Percentiles rank a stretch among this genome's conserved stretches.
phyloP scores from a whole-genome alignment of 2,329 filamentous ascomycete genomes.

The Cyclaneusma minus region DNA sequence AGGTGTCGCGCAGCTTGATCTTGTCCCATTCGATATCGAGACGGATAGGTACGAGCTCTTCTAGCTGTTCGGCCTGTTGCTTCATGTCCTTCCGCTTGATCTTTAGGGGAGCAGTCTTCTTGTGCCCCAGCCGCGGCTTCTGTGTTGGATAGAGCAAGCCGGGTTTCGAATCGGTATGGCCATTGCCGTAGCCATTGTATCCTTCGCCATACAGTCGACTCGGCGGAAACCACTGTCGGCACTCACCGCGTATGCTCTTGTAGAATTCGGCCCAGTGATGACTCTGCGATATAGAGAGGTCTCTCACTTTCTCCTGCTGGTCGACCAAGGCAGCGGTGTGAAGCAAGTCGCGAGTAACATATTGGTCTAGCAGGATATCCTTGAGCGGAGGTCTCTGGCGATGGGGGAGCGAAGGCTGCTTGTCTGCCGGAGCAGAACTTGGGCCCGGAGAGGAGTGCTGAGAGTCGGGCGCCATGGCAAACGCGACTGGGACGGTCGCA shows the following conservation, averaged over 20 bases:
- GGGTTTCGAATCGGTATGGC: slow-evolving; percentile 55
- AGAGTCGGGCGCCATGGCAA: slow-evolving; percentile 17
- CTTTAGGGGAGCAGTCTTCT: slow-evolving; percentile 57
- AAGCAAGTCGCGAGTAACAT: slow-evolving; percentile 46
- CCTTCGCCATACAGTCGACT: slow-evolving; percentile 52
- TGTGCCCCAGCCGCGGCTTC: slow-evolving; percentile 61
- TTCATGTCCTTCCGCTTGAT: slow-evolving; percentile 67
- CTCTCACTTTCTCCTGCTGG: slow-evolving; percentile 40
- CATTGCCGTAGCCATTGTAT: slow-evolving; percentile 82
- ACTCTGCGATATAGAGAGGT: too few species aligned
- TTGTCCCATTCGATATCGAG: slow-evolving; percentile 93
- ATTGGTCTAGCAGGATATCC: slow-evolving; percentile 42
- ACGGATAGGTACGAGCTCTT: slow-evolving; percentile 81
- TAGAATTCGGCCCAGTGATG: slow-evolving; percentile 64
- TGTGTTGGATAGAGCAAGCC: slow-evolving; percentile 67
- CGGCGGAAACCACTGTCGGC: slow-evolving; percentile 38
- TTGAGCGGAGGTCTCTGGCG: slow-evolving; percentile 19
- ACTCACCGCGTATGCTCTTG: slow-evolving; percentile 38
- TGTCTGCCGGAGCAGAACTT: slow-evolving; percentile 5
- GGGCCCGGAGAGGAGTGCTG: slow-evolving; percentile 12
- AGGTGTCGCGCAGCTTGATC: slow-evolving; percentile 88
- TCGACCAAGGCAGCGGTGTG: slow-evolving; percentile 37
- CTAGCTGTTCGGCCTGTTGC: slow-evolving; percentile 75
- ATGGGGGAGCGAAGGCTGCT: slow-evolving; percentile 11
- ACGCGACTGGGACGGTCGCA: slow-evolving; percentile 10